Base-by-base conservation (phyloP, 768 basidiomycete species). In the Trametes elegans region DNA sequence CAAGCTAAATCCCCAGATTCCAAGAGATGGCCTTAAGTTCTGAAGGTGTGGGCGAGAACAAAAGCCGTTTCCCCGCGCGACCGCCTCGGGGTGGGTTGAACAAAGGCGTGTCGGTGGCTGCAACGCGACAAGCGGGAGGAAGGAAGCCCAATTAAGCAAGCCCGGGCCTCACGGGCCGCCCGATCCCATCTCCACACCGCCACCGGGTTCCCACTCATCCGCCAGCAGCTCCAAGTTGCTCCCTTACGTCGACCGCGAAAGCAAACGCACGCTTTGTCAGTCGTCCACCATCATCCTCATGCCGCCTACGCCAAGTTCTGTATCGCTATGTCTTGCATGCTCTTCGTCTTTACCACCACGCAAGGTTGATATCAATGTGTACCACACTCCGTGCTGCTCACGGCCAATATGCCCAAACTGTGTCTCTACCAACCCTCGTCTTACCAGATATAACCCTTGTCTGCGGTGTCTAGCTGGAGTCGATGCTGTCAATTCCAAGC, bases 401-500 rank as follows among this genome's bases (percentile, higher is more conserved):
- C 77, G 80, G 0, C 81, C 80, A 4, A 90, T 91, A 47, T 91
- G 89, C 60, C 72, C 76, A 6, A 51, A 65, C 2, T 91, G 89
- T 64, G 69, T 85, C 19, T 51, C 66, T 2, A 65, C 71, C 3
- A 90, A 89, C 64, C 83, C 86, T 0, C 78, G 89, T 16, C 74
- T 90, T 19, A 70, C 75, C 29, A 73, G 82, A 53, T 90, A 90
- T 63, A 72, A 89, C 63, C 89, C 89, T 7, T 91, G 89, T 66
- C 69, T 91, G 16, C 75, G 76, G 7, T 90, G 88, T 64, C 74
- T 88, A 2, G 80, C 76, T 11, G 85, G 85, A 6, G 65, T 72
- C 14, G 49, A 55, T 14, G 56, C 65, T 13, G 57, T 62, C 26
- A 60, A 53, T n/a, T 29, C 58, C 11, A 29, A 23, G 11, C 23